These are phyloP conservation scores for Chenopodium formosanum DNA, from an alignment of 148 eudicot genomes.

Conservation along the genomic window DNA sequence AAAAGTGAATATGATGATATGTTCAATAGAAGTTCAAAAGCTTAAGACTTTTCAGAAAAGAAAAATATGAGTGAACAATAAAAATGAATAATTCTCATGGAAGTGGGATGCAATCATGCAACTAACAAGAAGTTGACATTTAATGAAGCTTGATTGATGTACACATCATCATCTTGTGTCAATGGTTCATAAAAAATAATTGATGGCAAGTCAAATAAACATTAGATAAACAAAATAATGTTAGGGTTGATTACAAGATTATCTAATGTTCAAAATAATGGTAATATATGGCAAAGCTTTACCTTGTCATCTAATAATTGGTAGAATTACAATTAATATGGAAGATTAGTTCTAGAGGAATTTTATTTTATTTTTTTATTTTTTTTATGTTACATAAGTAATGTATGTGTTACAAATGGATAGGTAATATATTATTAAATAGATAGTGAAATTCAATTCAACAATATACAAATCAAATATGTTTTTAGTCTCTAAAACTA, in stretches of 20 bases:
- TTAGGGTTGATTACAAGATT: neutral
- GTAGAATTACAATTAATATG: too few relatives aligned
- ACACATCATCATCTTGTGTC: neutral
- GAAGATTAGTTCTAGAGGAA: too few relatives aligned
- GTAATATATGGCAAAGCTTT: neutral
- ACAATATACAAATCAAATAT: too few relatives aligned
- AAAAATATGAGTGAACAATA: neutral
- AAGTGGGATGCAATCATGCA: slow-evolving; percentile 17
- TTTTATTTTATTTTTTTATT: too few relatives aligned
- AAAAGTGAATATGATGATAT: neutral
- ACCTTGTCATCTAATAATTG: too few relatives aligned
- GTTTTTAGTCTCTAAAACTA: too few relatives aligned
- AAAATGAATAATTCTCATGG: neutral
- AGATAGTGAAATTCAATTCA: too few relatives aligned
- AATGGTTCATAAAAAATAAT: neutral
- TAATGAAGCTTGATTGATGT: neutral
- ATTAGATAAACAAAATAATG: neutral
- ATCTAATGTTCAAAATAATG: neutral
- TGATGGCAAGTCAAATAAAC: neutral
- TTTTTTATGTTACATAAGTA: too few relatives aligned
- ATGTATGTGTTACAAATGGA: too few relatives aligned
- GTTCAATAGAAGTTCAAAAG: neutral
- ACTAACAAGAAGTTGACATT: slow-evolving; percentile 13
- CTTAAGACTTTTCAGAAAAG: neutral
- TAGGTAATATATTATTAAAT: too few relatives aligned